Percentiles rank a stretch among this genome's conserved stretches.
phyloP scores from a whole-genome alignment of 257 asterid genomes.

The Scutellaria minor region DNA sequence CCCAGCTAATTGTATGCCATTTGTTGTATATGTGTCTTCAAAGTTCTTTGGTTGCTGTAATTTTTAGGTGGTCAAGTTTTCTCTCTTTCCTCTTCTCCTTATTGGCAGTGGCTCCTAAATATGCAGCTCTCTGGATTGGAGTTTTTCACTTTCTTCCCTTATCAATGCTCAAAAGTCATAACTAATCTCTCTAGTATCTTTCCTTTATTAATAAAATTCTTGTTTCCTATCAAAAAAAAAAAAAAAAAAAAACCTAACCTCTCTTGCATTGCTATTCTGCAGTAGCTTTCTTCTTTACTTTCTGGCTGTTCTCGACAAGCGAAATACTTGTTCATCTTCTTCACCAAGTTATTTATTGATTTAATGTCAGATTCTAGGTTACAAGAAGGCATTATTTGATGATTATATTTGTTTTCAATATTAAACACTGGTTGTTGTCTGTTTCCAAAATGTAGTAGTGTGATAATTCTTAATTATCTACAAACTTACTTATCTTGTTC shows the following conservation, averaged over 20 bases:
- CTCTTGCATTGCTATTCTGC: slow-evolving; percentile 11
- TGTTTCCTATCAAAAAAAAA: too few relatives aligned
- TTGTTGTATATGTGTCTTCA: not conserved
- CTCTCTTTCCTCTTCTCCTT: not conserved
- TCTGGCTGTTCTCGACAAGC: slow-evolving; percentile 1
- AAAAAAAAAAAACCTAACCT: not conserved
- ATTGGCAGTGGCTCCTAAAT: not conserved
- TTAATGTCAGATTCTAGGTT: not conserved
- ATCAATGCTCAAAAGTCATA: not conserved
- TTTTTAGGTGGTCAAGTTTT: not conserved
- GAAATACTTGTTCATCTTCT: slow-evolving; percentile 1
- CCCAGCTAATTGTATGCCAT: not conserved
- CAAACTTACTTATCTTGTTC: slow-evolving; percentile 28
- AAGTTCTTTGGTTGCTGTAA: slow-evolving; percentile 4
- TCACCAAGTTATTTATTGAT: not conserved
- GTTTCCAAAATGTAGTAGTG: slow-evolving; percentile 10
- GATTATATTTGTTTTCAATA: slow-evolving; percentile 2
- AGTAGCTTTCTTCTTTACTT: slow-evolving; percentile 11
- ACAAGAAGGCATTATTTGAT: not conserved
- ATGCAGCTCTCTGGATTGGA: not conserved
- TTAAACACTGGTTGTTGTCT: not conserved
- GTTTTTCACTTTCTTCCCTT: slow-evolving; percentile 4
- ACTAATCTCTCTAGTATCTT: slow-evolving; percentile 11
- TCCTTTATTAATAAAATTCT: too few relatives aligned
- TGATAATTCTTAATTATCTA: slow-evolving; percentile 8